Base-by-base conservation (phyloP, 2,329 filamentous ascomycete genomes). In the Thermoascus crustaceus region DNA sequence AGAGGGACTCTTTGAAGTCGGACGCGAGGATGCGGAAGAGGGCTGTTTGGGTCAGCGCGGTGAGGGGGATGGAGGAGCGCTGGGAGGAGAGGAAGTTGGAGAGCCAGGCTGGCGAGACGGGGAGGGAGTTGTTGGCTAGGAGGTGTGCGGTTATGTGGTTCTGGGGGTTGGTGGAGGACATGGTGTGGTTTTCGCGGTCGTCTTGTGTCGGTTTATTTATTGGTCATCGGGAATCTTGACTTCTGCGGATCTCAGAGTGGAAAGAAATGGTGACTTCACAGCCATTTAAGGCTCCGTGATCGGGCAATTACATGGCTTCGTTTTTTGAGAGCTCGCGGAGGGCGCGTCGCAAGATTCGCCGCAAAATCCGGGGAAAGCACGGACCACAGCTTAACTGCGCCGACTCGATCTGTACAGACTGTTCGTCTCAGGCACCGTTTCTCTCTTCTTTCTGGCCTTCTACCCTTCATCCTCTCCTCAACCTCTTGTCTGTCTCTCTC, bases 21-120 rank as follows among this genome's bases (percentile, higher is more conserved):
- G 80, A 75, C 19, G 80, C 75, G 4, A 95, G 74, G 7, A 96
- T 68, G 35, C 86, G 85, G 47, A 87, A 82, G 45, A 83, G 78
- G 23, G 83, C 83, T 2, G 87, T 91, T 42, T 86, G 84, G 37
- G 83, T 69, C 13, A 94, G 71, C 3, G 82, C 81, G 18, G 78
- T 74, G 1, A 87, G 61, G 0, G 84, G 80, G 1, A 76, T 78
- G 27, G 57, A 55, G 47, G 73, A 60, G 59, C 66, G 61, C 33
- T 67, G 73, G 10, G 71, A 67, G 7, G 72, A 61, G 39, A 82
- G 55, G 54, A 89, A 77, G 37, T 63, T 64, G 38, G 69, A 67
- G 18, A 91, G 71, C 76, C 83, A 89, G 38, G 72, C 45, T 60
- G 47, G 63, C 22, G 52, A 79, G 61, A 64, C 80, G 49, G 61